phyloP scores from a whole-genome alignment of 2,329 filamentous ascomycete species.

The Coniochaeta sp. region DNA sequence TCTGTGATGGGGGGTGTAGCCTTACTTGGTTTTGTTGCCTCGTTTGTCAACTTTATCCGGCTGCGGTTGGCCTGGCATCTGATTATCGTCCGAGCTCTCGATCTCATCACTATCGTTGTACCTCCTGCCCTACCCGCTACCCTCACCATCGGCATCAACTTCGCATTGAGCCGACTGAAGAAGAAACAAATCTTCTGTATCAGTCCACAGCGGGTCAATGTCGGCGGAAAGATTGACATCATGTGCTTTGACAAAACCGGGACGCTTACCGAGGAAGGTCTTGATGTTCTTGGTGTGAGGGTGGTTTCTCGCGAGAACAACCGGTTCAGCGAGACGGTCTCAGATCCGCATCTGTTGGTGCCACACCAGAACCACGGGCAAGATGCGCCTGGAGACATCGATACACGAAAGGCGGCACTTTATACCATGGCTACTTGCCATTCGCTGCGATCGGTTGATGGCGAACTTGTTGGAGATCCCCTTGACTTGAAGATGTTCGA shows the following conservation, averaged over 20 bases:
- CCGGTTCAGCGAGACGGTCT: slow-evolving; percentile 69
- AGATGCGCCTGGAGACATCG: slow-evolving; percentile 20
- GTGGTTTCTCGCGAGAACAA: slow-evolving; percentile 58
- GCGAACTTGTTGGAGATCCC: slow-evolving; percentile 85
- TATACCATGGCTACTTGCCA: slow-evolving; percentile 98
- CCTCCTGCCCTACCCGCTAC: slow-evolving; percentile 92
- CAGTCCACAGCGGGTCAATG: slow-evolving; percentile 92
- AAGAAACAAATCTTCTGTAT: slow-evolving; percentile 94
- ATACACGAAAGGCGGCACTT: slow-evolving; percentile 53
- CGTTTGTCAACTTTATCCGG: slow-evolving; percentile 87
- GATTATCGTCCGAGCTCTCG: slow-evolving; percentile 85
- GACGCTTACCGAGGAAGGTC: slow-evolving; percentile 91
- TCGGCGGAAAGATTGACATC: slow-evolving; percentile 90
- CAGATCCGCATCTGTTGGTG: slow-evolving; percentile 53
- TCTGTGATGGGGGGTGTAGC: slow-evolving; percentile 91
- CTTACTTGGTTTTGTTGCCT: slow-evolving; percentile 78
- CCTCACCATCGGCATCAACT: slow-evolving; percentile 92
- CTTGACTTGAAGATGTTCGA: slow-evolving; percentile 98
- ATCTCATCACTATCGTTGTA: slow-evolving; percentile 96
- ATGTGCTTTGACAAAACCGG: slow-evolving; percentile 99
- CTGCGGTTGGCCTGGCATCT: slow-evolving; percentile 79
- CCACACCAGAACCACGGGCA: slow-evolving; percentile 22
- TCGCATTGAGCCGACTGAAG: slow-evolving; percentile 80
- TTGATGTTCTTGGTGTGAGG: slow-evolving; percentile 86
- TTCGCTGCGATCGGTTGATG: slow-evolving; percentile 78